phyloP scores from a whole-genome alignment of 768 basidiomycete species.

The Serpula lacrymans region DNA sequence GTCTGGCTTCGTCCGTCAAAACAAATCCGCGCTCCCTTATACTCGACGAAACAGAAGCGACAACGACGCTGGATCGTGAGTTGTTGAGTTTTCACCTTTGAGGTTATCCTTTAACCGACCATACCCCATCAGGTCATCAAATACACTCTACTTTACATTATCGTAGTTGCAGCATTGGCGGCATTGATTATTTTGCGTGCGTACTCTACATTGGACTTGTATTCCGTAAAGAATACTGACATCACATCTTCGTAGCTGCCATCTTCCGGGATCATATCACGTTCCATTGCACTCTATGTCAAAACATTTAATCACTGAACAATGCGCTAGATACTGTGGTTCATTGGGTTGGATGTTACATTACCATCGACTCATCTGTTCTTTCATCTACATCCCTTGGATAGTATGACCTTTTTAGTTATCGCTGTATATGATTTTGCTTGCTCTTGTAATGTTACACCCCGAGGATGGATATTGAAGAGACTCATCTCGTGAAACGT shows the following conservation, averaged over 20 bases:
- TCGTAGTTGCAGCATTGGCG: conserved; percentile 73
- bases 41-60: conserved; percentile 91
- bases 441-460: too few relatives aligned
- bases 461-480: too few relatives aligned
- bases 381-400: conserved; percentile 12
- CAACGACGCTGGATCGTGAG: conserved; percentile 87
- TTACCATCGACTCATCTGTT: conserved; percentile 5
- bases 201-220: conserved; percentile 28
- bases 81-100: conserved; percentile 8
- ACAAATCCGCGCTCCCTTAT: conserved; percentile 90
- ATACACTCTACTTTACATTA: conserved; percentile 78
- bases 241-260: conserved; percentile 46
- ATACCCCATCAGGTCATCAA: conserved; percentile 61
- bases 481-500: too few relatives aligned
- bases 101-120: conserved; percentile 4
- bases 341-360: conserved; percentile 8
- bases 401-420: conserved; percentile 19
- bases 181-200: conserved; percentile 81
- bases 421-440: conserved; percentile 26
- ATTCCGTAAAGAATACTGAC: conserved; percentile 14
- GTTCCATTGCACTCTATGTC: conserved; percentile 79
- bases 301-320: conserved; percentile 68
- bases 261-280: conserved; percentile 80
- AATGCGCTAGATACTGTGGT: conserved; percentile 7
- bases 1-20: conserved; percentile 96